Base-by-base conservation (phyloP, 1,284 basidiomycete genomes). In the Irpex sp. region DNA sequence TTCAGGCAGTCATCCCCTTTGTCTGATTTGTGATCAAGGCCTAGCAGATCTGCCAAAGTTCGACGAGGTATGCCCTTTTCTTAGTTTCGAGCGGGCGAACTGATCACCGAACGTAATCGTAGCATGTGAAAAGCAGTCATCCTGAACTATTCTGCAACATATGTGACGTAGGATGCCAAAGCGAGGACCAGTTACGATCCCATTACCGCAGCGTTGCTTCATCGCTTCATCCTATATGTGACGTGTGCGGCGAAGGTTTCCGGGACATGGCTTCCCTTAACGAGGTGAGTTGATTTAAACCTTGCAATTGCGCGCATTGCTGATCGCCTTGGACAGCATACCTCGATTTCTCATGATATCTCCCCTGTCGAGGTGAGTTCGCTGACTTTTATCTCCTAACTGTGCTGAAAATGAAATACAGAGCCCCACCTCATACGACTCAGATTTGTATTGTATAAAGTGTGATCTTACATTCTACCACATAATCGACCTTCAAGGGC, bases 191-290 rank as follows among this genome's bases (percentile, higher is more conserved):
- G 26, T 36, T 65, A 17, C n/a, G 59, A 31, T 15, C 39, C 9
- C 67, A 68, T 26, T 68, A 58, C 36, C 50, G 46, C 7, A 50
- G 53, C 4, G 19, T 51, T 1, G 58, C 59, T 17, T 53, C 31
- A 15, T 49, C 37, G 2, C 26, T 55, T 5, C 67, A 68, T 61
- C 67, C 67, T 5, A 63, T 49, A 3, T 68, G 67, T 46, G 43
- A 37, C 13, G 37, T 49, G 5, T 68, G 67, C 46, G 37, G 33
- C 11, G 58, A 60, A 31, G 65, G 65, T 9, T 68, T 68, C 46
- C 57, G 63, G 47, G 51, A 58, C 26, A 51, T 63, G 15, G 58
- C 6, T 3, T 33, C 35, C 1, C 55, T 65, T 17, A 49, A 65
- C 19, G 62, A 65, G 61, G 67, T 66, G 37, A 35, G 63, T 56